Base-by-base conservation (phyloP, 164 flowering plant species). In the Berberis vulgaris region DNA sequence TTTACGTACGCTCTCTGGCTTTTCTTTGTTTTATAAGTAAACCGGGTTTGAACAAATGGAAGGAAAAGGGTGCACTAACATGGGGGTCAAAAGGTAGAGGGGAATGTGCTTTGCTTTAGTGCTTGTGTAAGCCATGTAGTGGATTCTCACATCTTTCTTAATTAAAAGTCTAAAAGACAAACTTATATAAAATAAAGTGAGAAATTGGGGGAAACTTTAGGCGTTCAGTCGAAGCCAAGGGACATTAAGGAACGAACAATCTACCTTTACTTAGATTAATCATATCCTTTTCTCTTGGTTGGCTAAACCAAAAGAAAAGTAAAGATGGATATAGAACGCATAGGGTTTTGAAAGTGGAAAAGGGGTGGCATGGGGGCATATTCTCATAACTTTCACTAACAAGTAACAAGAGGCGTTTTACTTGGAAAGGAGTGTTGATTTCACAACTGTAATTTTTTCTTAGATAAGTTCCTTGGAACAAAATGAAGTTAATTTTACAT, bases 121-220 rank as follows among this genome's bases (percentile, higher is more conserved):
- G 72, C 79, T 72, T 68, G 58, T 75, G 78, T 67, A 71, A 76
- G 75, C 76, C 74, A 76, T 73, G 78, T 77, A 77, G 73, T 73
- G 76, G 84, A 79, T 75, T 79, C 82, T 70, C 72, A 69, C 75
- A 69, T 61, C 75, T 65, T 71, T 75, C 75, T 62, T 61, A 69
- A 64, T 54, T 56, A 62, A 26, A 75, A 72, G 65, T 65, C 62
- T 41, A 26, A 68, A 44, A 65, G 54, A 67, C 26, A 26, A 60
- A 62, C 47, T 43, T 63, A 53, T 65, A 59, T 56, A 62, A 45
- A 8, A 44, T 10, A 54, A 67, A 41, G 55, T 10, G 38, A 67
- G 58, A 59, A 63, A 67, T 63, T 61, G 68, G 13, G 68, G 69
- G 44, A 49, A 70, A 43, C 74, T 75, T 68, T 81, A 65, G 41